These are phyloP conservation scores for Waltergamsia citrina DNA, from an alignment of 2,329 filamentous ascomycete genomes.

Conservation along the genomic window DNA sequence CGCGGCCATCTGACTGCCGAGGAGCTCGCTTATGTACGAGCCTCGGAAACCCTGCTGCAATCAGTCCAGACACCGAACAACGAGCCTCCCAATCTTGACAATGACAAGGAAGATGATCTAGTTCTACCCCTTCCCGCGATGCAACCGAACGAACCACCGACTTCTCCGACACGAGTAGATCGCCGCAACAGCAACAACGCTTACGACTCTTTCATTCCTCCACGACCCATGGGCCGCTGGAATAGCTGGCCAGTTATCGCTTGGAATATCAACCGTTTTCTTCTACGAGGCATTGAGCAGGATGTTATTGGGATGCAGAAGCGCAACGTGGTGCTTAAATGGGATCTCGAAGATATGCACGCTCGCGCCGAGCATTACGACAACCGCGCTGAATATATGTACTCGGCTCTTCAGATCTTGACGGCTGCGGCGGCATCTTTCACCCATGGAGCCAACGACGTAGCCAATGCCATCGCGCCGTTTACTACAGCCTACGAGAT, in stretches of 20 bases:
- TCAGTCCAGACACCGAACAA: slow-evolving; percentile 5
- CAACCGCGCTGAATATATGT: slow-evolving; percentile 42
- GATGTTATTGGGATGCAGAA: slow-evolving; percentile 37
- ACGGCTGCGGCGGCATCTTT: slow-evolving; percentile 46
- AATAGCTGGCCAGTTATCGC: slow-evolving; percentile 27
- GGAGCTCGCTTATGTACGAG: slow-evolving; percentile 27
- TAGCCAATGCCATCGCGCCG: slow-evolving; percentile 41
- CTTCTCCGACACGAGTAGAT: slow-evolving; percentile 1
- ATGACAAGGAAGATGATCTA: slow-evolving; percentile 1
- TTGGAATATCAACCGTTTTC: slow-evolving; percentile 27
- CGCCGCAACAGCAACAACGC: background rate
- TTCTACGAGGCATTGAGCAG: slow-evolving; percentile 37
- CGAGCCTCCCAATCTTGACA: slow-evolving; percentile 8
- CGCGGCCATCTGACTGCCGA: slow-evolving; percentile 35
- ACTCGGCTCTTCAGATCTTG: slow-evolving; percentile 35
- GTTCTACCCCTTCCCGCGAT: slow-evolving; percentile 1
- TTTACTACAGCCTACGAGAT: slow-evolving; percentile 42
- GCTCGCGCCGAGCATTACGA: slow-evolving; percentile 38
- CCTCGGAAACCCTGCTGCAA: slow-evolving; percentile 13
- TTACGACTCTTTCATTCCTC: slow-evolving; percentile 12
- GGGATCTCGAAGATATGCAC: slow-evolving; percentile 38
- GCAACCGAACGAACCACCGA: background rate
- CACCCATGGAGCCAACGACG: slow-evolving; percentile 47
- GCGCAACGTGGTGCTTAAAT: slow-evolving; percentile 35
- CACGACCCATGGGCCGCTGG: slow-evolving; percentile 26